Percentiles rank a stretch among this genome's conserved stretches.
These are phyloP conservation scores for Ustilago xerochloae DNA, from an alignment of 1,284 basidiomycete species.

Conservation along the genomic window DNA sequence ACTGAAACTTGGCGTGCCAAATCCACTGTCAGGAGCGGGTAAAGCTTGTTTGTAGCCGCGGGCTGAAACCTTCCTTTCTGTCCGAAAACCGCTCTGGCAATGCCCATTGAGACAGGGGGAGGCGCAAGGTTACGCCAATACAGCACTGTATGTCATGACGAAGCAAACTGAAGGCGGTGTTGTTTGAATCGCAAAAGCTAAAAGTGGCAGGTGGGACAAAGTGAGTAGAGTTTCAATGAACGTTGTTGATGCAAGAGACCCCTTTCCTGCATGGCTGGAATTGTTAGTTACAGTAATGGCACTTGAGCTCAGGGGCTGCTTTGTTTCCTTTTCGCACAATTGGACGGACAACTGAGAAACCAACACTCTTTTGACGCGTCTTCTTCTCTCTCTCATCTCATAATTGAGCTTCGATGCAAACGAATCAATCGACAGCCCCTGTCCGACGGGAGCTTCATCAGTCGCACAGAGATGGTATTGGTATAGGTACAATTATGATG, in stretches of 20 bases:
- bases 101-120: conserved; percentile 4
- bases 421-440: conserved; percentile 19
- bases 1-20: conserved; percentile 9
- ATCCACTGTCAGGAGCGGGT: neutral
- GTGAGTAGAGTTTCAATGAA: conserved; percentile 24
- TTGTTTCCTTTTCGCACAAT: conserved; percentile 7
- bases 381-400: too few relatives aligned
- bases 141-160: conserved; percentile 4
- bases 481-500: neutral
- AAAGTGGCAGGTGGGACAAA: neutral
- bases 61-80: neutral
- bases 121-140: too few relatives aligned
- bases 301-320: conserved; percentile 8
- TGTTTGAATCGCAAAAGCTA: neutral
- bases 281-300: too few relatives aligned
- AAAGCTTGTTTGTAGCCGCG: neutral
- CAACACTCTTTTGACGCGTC: conserved; percentile 29
- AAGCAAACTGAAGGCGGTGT: neutral
- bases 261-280: conserved; percentile 18
- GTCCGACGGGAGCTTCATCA: neutral
- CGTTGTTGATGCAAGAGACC: conserved; percentile 13
- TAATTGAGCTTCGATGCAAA: too few relatives aligned
- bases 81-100: too few relatives aligned
- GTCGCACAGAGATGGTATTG: neutral
- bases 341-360: conserved; percentile 21